Conservation (phyloP, 2,329 filamentous ascomycete species). For the Aspergillus floridensis region DNA sequence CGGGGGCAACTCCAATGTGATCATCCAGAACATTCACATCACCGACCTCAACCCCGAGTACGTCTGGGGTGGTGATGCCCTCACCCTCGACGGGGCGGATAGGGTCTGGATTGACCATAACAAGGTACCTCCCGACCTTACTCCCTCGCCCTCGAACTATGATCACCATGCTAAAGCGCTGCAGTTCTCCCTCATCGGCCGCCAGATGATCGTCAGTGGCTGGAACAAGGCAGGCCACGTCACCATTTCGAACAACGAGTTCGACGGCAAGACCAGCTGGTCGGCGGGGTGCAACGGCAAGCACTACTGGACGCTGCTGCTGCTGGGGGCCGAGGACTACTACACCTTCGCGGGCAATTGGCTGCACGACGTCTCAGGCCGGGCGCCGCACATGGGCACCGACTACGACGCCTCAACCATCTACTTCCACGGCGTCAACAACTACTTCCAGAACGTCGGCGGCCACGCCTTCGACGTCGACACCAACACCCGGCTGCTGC, state of each 20-base stretch:
- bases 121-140: slow-evolving; percentile 23
- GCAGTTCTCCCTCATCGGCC: slow-evolving; percentile 30
- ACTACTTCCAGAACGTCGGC: slow-evolving; percentile 40
- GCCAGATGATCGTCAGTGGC: slow-evolving; percentile 28
- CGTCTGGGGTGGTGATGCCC: slow-evolving; percentile 59
- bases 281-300: slow-evolving; percentile 57
- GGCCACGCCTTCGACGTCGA: slow-evolving; percentile 47
- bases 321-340: slow-evolving; percentile 37
- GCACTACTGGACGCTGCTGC: slow-evolving; percentile 57
- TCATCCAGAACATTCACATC: slow-evolving; percentile 58
- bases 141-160: no score
- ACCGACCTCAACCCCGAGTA: slow-evolving; percentile 54
- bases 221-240: slow-evolving; percentile 5
- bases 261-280: slow-evolving; percentile 55
- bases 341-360: slow-evolving; percentile 61
- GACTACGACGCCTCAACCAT: slow-evolving; percentile 41
- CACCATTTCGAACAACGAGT: slow-evolving; percentile 55
- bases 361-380: slow-evolving; percentile 57
- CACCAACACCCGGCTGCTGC: slow-evolving; percentile 29
- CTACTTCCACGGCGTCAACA: slow-evolving; percentile 47
- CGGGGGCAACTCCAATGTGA: slow-evolving; percentile 51
- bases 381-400: slow-evolving; percentile 41
- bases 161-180: background rate
- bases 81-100: slow-evolving; percentile 48
- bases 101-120: slow-evolving; percentile 51